Base-by-base conservation (phyloP, 306 rosid species). In the Mucuna pruriens region DNA sequence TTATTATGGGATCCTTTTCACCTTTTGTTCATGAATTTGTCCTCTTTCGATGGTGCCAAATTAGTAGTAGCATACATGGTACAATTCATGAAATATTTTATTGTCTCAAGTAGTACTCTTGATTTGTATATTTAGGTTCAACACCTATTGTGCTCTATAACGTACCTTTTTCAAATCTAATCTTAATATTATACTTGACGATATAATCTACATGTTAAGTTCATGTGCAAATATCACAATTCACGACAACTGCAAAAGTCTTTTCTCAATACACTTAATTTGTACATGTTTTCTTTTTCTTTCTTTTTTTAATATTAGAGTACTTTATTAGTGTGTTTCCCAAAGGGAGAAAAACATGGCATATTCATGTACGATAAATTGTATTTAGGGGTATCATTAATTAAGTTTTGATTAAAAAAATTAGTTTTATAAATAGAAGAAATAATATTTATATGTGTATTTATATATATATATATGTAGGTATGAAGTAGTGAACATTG, bases 221-320 rank as follows among this genome's bases (percentile, higher is more conserved):
- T 9, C 86, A 84, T 78, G 84, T 78, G 86, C 83, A 42, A 44
- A 73, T 65, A 72, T 65, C 66, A 63, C 86, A 42, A 51, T 64
- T 72, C 80, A 78, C 66, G 48, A 78, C 76, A 78, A 77, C 0
- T 54, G 46, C 64, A 29, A 33, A 31, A 61, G 40, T 65, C 71
- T 52, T 77, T 77, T 76, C 86, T 55, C 52, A 51, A 60, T 77
- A 48, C 69, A 76, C 40, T 83, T 83, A 25, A 83, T 71, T 71
- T 62, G 62, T 71, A 29, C 79, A 70, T 70, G 79, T 62, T 77
- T 11, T 16, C 7, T n/a, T 70, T 17, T 70, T n/a, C n/a, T n/a
- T 51, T 4, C 6, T n/a, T 45, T 67, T 45, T 44, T 26, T 75
- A 19, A 46, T 45, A 38, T 23, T 82, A 8, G 16, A 63, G 72